phyloP scores from a whole-genome alignment of 768 basidiomycete species.

The Lepiota brunneoincarnata region DNA sequence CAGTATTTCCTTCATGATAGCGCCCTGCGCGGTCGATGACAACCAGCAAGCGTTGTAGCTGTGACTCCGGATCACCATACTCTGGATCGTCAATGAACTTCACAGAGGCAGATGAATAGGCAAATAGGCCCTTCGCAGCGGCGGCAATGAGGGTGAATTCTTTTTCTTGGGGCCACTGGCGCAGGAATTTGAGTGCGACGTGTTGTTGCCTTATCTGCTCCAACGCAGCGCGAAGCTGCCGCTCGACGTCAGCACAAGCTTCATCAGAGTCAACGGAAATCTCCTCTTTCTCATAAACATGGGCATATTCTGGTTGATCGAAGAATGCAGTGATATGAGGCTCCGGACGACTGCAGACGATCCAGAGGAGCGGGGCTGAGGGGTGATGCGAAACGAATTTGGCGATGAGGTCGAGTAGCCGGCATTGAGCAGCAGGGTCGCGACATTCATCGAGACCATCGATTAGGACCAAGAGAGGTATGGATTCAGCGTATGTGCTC shows the following conservation, averaged over 20 bases:
- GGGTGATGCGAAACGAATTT: not conserved
- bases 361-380: not conserved
- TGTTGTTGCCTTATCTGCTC: not conserved
- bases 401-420: not conserved
- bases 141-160: not conserved
- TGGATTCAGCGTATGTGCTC: not conserved
- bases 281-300: not conserved
- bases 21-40: not conserved
- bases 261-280: not conserved
- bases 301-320: not conserved
- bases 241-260: too few relatives aligned
- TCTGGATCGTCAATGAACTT: not conserved
- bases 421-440: not conserved
- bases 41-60: not conserved
- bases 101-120: not conserved
- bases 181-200: not conserved
- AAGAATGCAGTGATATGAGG: not conserved
- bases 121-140: not conserved
- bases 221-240: not conserved
- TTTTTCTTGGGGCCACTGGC: not conserved
- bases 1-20: too few relatives aligned
- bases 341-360: constrained; percentile 3
- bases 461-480: not conserved
- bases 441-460: not conserved
- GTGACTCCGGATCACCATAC: not conserved